Evolutionary conservation across 2,329 filamentous ascomycete genomes (phyloP).

Genomic region (Cytospora mali): DNA sequence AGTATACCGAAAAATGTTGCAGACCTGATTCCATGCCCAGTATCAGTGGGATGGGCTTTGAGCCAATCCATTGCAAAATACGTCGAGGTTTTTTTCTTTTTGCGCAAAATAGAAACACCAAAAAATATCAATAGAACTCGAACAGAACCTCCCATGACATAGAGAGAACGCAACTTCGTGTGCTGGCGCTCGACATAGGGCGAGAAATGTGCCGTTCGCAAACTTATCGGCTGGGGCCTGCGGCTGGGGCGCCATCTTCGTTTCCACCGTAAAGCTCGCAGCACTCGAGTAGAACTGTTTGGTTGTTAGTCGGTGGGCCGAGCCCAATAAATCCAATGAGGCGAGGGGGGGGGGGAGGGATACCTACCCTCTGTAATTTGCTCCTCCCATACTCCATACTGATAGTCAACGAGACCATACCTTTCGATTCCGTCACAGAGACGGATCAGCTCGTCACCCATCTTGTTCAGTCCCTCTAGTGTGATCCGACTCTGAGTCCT

Average conservation of each 20-base stretch:
- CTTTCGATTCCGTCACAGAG: slow-evolving; percentile 86
- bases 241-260: slow-evolving; percentile 8
- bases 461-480: slow-evolving; percentile 69
- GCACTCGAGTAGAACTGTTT: slow-evolving; percentile 42
- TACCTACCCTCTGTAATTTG: slow-evolving; percentile 80
- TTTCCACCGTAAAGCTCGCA: slow-evolving; percentile 22
- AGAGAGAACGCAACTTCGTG: slow-evolving; percentile 18
- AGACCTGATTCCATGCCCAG: slow-evolving; percentile 11
- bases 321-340: neutral
- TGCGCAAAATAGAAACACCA: slow-evolving; percentile 11
- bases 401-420: slow-evolving; percentile 94
- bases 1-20: slow-evolving; percentile 7
- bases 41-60: slow-evolving; percentile 12
- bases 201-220: slow-evolving; percentile 5
- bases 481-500: slow-evolving; percentile 67
- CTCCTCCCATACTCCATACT: slow-evolving; percentile 96
- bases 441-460: slow-evolving; percentile 80
- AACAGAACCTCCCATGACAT: slow-evolving; percentile 1
- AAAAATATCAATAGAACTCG: no score
- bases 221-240: slow-evolving; percentile 10
- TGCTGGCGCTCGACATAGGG: slow-evolving; percentile 21
- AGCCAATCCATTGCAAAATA: slow-evolving; percentile 4
- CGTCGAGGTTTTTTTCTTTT: slow-evolving; percentile 4
- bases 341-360: slow-evolving; percentile 1
- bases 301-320: slow-evolving; percentile 12